A percentile compares a stretch with the other conserved stretches of the same genome.
phyloP scores from a whole-genome alignment of 2,329 filamentous ascomycete species.

The Fusarium paranaense region DNA sequence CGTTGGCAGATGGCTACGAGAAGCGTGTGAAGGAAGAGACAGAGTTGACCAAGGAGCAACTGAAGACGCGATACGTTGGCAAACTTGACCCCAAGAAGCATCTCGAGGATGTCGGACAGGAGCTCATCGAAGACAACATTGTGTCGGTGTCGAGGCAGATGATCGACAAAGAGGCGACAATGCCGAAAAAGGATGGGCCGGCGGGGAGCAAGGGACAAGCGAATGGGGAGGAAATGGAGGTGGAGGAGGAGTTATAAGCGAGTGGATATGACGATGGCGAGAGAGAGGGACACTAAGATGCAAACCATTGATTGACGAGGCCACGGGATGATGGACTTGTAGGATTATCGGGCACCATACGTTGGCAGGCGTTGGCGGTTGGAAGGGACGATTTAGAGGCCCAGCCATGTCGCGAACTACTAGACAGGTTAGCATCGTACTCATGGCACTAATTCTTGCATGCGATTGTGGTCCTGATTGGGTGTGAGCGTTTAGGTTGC shows the following conservation, averaged over 20 bases:
- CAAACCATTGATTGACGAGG: conserved; percentile 20
- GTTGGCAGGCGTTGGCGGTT: conserved; percentile 45
- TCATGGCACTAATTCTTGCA: conserved; percentile 36
- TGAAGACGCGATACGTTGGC: conserved; percentile 98
- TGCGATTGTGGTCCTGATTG: background rate
- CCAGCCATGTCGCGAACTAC: conserved; percentile 41
- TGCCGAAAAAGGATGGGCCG: conserved; percentile 76
- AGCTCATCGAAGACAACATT: conserved; percentile 99
- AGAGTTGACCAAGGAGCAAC: conserved; percentile 94
- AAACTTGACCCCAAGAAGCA: conserved; percentile 99
- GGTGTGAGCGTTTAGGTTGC: background rate
- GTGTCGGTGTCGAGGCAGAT: conserved; percentile 98
- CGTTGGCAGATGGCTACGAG: conserved; percentile 94
- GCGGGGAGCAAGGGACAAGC: conserved; percentile 59
- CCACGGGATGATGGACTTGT: conserved; percentile 45
- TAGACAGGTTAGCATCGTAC: conserved; percentile 39
- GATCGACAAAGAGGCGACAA: conserved; percentile 99
- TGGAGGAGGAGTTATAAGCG: conserved; percentile 68
- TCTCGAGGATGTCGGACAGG: conserved; percentile 94
- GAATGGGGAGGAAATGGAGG: conserved; percentile 75
- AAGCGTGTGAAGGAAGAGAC: conserved; percentile 99
- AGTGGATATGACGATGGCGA: background rate
- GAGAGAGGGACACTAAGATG: background rate
- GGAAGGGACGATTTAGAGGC: conserved; percentile 45
- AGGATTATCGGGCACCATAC: conserved; percentile 42